Evolutionary conservation across 106 monocot genomes (phyloP).

Genomic region (Dendrobium huoshanense): DNA sequence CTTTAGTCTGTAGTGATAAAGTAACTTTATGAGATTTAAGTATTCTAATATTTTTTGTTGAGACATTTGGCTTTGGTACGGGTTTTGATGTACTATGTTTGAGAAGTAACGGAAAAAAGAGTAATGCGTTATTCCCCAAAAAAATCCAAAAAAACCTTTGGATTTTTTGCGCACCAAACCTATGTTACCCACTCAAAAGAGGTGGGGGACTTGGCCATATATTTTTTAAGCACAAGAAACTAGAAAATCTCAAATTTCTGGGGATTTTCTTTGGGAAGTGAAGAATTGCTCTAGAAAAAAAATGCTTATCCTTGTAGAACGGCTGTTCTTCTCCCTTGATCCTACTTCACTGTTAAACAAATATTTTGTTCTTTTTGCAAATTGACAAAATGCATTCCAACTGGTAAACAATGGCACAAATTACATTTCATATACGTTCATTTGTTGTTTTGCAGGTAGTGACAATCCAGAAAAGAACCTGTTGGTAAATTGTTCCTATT

Average conservation of each 20-base stretch:
- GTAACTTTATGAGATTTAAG: background rate
- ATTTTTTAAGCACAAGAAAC: too few relatives aligned
- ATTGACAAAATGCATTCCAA: background rate
- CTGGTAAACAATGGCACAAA: background rate
- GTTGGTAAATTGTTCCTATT: conserved; percentile 55
- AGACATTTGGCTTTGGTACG: background rate
- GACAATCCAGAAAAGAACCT: conserved; percentile 66
- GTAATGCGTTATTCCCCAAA: background rate
- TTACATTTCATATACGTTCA: background rate
- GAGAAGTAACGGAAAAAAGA: background rate
- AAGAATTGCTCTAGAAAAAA: background rate
- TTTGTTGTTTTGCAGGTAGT: conserved; percentile 28
- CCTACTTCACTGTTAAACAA: background rate
- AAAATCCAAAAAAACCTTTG: background rate
- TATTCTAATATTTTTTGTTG: background rate
- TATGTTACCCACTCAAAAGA: too few relatives aligned
- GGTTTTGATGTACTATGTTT: background rate
- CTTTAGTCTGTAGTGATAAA: background rate
- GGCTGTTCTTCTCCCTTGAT: background rate
- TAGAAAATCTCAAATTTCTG: too few relatives aligned
- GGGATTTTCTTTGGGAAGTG: background rate
- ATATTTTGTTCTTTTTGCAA: background rate
- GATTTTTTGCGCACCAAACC: too few relatives aligned
- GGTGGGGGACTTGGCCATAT: too few relatives aligned
- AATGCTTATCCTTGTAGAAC: background rate